Percentiles rank a stretch among this genome's conserved stretches.
Evolutionary conservation across 768 basidiomycete genomes (phyloP).

Genomic region (Trametes coccinea): DNA sequence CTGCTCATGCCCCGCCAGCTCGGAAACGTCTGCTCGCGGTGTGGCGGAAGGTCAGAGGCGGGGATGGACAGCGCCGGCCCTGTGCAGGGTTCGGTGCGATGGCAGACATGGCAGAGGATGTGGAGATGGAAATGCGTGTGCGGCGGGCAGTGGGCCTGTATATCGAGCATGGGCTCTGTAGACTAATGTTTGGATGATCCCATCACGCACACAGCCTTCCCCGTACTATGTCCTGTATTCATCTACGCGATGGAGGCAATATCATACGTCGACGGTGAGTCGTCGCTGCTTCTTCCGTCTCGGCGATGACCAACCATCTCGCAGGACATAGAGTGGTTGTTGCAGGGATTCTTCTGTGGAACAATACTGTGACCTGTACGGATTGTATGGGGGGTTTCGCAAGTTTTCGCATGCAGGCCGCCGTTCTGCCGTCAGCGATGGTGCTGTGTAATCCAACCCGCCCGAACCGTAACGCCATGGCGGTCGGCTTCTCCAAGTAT

Average conservation of each 20-base stretch:
- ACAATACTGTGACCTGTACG: no score
- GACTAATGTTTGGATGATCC: neutral
- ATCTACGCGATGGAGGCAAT: neutral
- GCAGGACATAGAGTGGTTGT: no score
- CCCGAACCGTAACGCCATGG: no score
- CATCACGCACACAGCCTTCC: no score
- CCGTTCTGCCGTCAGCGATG: no score
- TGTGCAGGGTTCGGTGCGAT: slow-evolving; percentile 40
- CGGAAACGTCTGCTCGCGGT: slow-evolving; percentile 56
- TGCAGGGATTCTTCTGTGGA: no score
- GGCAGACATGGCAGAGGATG: slow-evolving; percentile 66
- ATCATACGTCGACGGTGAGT: neutral
- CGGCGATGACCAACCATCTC: no score
- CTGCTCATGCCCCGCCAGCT: slow-evolving; percentile 40
- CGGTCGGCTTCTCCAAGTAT: no score
- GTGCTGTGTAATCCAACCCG: no score
- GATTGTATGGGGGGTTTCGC: no score
- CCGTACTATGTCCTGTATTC: neutral
- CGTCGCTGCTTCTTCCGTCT: no score
- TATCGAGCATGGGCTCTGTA: neutral
- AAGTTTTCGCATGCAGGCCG: no score
- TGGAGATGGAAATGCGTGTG: slow-evolving; percentile 68
- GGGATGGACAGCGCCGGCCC: slow-evolving; percentile 29
- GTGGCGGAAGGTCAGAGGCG: slow-evolving; percentile 58
- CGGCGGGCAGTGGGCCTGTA: slow-evolving; percentile 58